Conservation (phyloP, 148 eudicot genomes). For the Heliosperma pusillum region DNA sequence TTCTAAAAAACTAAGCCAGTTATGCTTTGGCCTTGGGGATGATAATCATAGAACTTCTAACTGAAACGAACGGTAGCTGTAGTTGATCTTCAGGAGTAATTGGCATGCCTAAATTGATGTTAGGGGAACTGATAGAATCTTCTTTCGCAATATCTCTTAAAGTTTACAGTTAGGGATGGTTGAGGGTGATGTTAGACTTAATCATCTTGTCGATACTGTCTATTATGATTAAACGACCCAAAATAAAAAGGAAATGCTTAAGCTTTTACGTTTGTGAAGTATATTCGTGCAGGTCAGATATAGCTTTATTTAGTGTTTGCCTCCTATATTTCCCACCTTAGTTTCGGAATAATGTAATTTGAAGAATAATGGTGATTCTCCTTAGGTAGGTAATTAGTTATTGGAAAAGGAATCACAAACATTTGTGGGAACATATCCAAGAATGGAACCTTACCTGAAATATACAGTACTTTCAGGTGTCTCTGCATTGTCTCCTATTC, state of each 20-base stretch:
- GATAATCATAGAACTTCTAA: too few relatives aligned
- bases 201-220: neutral
- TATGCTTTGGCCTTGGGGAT: too few relatives aligned
- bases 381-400: neutral
- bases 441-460: neutral
- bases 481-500: neutral
- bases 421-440: neutral
- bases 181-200: too few relatives aligned
- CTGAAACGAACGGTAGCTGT: too few relatives aligned
- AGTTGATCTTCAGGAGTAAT: too few relatives aligned
- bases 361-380: neutral
- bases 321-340: neutral
- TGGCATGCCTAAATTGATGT: too few relatives aligned
- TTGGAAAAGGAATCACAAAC: neutral
- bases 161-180: too few relatives aligned
- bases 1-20: too few relatives aligned
- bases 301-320: neutral
- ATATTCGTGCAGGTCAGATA: neutral
- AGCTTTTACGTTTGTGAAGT: neutral
- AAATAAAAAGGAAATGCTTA: neutral
- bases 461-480: neutral
- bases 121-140: too few relatives aligned
- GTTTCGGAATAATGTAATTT: neutral
- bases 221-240: neutral
- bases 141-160: neutral